Base-by-base conservation (phyloP, 2,329 filamentous ascomycete species). In the Calonectria crousiana region DNA sequence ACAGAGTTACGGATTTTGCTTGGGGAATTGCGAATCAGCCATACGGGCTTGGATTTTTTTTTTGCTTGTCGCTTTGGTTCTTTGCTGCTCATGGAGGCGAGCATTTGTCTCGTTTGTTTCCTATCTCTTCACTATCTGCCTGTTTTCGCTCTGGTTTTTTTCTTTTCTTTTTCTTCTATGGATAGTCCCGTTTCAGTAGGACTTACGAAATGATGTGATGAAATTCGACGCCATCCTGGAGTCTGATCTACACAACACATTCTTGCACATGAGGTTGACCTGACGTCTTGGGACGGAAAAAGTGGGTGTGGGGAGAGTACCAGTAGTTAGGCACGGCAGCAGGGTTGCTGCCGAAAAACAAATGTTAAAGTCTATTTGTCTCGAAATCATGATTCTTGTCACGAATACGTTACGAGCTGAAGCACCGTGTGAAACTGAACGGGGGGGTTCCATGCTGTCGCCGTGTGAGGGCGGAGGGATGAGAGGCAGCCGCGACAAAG, bases 181-280 rank as follows among this genome's bases (percentile, higher is more conserved):
- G 77, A 77, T 78, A 79, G 78, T 77, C 78, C 76, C 64, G 49
- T 68, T 70, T 64, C 26, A 69, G 69, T 52, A 79, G 78, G 78
- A 78, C 77, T 80, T 75, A 80, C 76, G 78, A 80, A 80, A 80
- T 79, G 77, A 80, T 77, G 78, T 80, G 78, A 80, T 78, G 78
- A 75, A 73, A 69, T 65, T 69, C 51, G 71, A 70, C 56, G 67
- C 58, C 67, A 64, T 51, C 53, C 67, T 67, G 71, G 60, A 65
- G 60, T 67, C 71, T 67, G 58, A 65, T 53, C 67, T 73, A 69
- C 67, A 69, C 58, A 66, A 60, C 51, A 65, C 67, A 62, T 66
- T 69, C 66, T 60, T 66, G 60, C 56, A 60, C 67, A 67, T 52
- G 60, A 69, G 62, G 71, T 66, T 69, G 41, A 44, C 34, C 69